phyloP scores from a whole-genome alignment of 2,329 filamentous ascomycete species.

The Fusarium sp. region DNA sequence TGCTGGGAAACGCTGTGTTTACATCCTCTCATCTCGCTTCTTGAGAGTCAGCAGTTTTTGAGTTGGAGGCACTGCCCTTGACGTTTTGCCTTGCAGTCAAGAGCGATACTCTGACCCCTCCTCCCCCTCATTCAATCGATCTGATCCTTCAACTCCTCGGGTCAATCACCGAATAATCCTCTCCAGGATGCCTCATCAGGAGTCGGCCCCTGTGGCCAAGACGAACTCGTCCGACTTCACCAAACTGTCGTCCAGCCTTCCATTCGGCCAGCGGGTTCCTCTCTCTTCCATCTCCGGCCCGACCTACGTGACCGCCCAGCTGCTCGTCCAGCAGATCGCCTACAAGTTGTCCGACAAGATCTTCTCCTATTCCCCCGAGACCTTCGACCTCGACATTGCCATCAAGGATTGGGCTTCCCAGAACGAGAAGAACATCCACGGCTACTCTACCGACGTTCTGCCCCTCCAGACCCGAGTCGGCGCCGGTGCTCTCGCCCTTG shows the following conservation, averaged over 20 bases:
- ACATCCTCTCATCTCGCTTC: slow-evolving; percentile 35
- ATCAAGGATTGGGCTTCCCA: slow-evolving; percentile 79
- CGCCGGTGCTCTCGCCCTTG: slow-evolving; percentile 89
- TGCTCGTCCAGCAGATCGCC: slow-evolving; percentile 93
- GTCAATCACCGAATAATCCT: background rate
- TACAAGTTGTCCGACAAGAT: slow-evolving; percentile 97
- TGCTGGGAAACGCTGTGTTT: slow-evolving; percentile 27
- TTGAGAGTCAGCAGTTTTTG: slow-evolving; percentile 31
- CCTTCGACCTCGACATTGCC: slow-evolving; percentile 89
- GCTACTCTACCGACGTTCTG: slow-evolving; percentile 80
- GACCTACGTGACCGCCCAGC: slow-evolving; percentile 92
- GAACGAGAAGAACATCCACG: slow-evolving; percentile 82
- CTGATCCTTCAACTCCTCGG: background rate
- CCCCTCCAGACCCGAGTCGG: slow-evolving; percentile 88
- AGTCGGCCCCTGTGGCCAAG: slow-evolving; percentile 46
- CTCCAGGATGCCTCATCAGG: slow-evolving; percentile 48
- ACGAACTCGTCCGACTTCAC: slow-evolving; percentile 47
- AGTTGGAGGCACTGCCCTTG: slow-evolving; percentile 19
- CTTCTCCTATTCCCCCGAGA: slow-evolving; percentile 95
- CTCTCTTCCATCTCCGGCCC: slow-evolving; percentile 79
- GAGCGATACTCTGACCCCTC: slow-evolving; percentile 10
- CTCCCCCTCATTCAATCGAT: slow-evolving; percentile 3
- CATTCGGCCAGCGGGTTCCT: slow-evolving; percentile 66
- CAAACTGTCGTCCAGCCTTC: slow-evolving; percentile 63
- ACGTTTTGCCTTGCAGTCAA: slow-evolving; percentile 23